These are phyloP conservation scores for Thielaviopsis populi DNA, from an alignment of 2,329 filamentous ascomycete genomes.

Conservation along the genomic window DNA sequence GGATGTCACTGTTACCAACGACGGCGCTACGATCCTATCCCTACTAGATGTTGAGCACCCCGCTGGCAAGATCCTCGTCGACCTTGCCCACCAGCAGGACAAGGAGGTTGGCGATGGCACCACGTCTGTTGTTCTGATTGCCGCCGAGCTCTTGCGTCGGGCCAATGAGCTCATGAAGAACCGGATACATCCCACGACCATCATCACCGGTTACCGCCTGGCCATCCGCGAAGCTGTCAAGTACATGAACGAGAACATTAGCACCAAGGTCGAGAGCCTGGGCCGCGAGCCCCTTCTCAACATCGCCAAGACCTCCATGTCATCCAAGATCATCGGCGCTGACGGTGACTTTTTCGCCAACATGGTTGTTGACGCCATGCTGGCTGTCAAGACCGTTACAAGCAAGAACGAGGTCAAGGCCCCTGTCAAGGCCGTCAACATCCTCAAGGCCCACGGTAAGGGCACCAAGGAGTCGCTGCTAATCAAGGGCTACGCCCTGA, in stretches of 20 bases:
- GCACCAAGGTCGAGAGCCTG: constrained; percentile 83
- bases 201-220: constrained; percentile 95
- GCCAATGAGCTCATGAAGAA: constrained; percentile 99
- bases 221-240: constrained; percentile 91
- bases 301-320: constrained; percentile 98
- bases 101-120: constrained; percentile 98
- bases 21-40: constrained; percentile 90
- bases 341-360: constrained; percentile 95
- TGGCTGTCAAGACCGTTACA: constrained; percentile 85
- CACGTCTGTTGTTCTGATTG: constrained; percentile 93
- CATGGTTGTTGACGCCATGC: constrained; percentile 94
- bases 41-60: constrained; percentile 95
- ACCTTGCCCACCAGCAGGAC: constrained; percentile 95
- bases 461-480: constrained; percentile 74
- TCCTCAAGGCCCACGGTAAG: constrained; percentile 96
- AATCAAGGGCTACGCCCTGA: constrained; percentile 91
- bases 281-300: constrained; percentile 81
- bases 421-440: constrained; percentile 97
- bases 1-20: constrained; percentile 98
- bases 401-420: constrained; percentile 86
- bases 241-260: constrained; percentile 98
- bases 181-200: constrained; percentile 97
- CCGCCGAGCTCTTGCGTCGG: constrained; percentile 80
- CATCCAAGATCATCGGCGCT: constrained; percentile 92
- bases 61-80: constrained; percentile 94